Base-by-base conservation (phyloP, 331 rosid genomes). In the Stylosanthes scabra region DNA sequence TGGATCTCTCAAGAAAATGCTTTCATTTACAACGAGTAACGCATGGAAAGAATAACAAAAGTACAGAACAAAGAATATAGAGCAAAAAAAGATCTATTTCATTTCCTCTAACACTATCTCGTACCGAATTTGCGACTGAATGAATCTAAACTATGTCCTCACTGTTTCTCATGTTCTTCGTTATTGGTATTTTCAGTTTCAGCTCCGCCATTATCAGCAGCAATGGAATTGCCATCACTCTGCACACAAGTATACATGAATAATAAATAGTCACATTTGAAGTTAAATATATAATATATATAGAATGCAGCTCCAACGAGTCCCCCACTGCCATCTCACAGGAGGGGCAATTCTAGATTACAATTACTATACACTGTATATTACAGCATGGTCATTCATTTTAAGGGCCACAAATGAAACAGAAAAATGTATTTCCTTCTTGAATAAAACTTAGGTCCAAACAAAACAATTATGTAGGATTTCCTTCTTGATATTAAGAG, bases 111-210 rank as follows among this genome's bases (percentile, higher is more conserved):
- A 3, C 5, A 16, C 37, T 10, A 34, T 9, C 41, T 63, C 9
- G 5, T 15, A 9, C 68, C 31, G 31, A 25, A 16, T 41, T 31
- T 9, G 1, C 3, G 11, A 71, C 59, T 34, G 49, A 51, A 51
- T 3, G 55, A 34, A 8, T 60, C 60, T 31, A 59, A 10, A 47
- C 9, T 47, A 59, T 13, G 27, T 28, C 45, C n/a, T 65, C 49
- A 63, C 59, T 42, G 40, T 75, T 65, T 28, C 9, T 14, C 74
- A 45, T 47, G n/a, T n/a, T n/a, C n/a, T n/a, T 58, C 15, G 8
- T 14, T 31, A 11, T 67, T 68, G 52, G 37, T 5, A 28, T 5
- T 27, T 11, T 59, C 68, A 16, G 6, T 27, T 11, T 46, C 61
- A 34, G 20, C 74, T n/a, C 41, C 62, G 47, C 44, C 47, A 6